Evolutionary conservation across 2,329 filamentous ascomycete genomes (phyloP), one percentile per base, ranked within the genome.

Genomic region (Fusarium sp.): DNA sequence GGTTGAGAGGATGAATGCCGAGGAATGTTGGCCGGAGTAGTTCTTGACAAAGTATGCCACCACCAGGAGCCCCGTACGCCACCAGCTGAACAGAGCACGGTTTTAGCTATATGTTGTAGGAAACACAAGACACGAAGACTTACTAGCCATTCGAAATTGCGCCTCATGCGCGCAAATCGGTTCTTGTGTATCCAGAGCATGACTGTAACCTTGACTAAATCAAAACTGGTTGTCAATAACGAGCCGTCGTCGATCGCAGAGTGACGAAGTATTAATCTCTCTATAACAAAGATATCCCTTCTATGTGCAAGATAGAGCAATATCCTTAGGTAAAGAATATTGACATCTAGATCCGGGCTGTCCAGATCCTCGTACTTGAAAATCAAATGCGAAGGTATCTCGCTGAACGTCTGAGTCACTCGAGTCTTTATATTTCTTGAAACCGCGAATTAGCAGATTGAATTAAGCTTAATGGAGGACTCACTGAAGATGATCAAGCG

Each of bases 241-340:
- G 82, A 77, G 1, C 78, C 78, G 5, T 79, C 74, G 15, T 78
- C 77, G 2, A 75, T 65, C 15, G 78, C 73, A 1, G 79, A 77
- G 12, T 75, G 75, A 36, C 84, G 85, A 30, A 85, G 79, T 30
- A 89, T 76, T 2, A 89, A 81, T 17, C 87, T 79, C 61, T 89
- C 84, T 14, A 89, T 76, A 14, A 89, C 80, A 61, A 90, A 88
- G 4, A 86, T 78, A 43, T 88, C 88, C 36, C 87, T 83, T 1
- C 86, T 75, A 50, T 85, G 81, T 32, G 83, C 80, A 3, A 87
- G 79, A 10, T 79, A 78, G 1, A 85, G 74, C 4, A 88, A 71
- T 21, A 85, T 78, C 8, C 83, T 77, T 10, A 78, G 76, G 54
- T 83, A 84, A 2, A 85, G 63, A 0, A 75, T 68, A 1, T 76